Base-by-base conservation (phyloP, 1,284 basidiomycete species). In the Malassezia brasiliensis region DNA sequence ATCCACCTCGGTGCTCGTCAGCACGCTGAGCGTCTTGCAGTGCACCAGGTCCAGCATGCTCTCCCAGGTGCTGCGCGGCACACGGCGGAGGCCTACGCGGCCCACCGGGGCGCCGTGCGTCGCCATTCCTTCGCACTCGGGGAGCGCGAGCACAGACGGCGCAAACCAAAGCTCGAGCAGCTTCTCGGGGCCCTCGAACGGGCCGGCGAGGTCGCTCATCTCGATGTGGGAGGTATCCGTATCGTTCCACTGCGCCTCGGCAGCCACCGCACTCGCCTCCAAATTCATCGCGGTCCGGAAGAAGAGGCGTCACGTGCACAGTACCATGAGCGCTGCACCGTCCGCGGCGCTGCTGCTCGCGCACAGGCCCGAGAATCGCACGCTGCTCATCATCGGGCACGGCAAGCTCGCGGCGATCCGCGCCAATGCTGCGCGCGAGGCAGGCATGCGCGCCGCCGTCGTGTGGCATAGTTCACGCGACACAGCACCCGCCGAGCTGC, bases 101-200 rank as follows among this genome's bases (percentile, higher is more conserved):
- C 47, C 52, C 47, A 53, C 53, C 1, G 63, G 66, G 28, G 57
- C 56, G 37, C 59, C 61, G 19, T 60, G 48, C 61, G 58, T 60
- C 9, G 28, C 47, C 51, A 67, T 56, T 49, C 59, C 38, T 53
- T 45, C 61, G 38, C 63, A 55, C 32, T 58, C 56, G 77, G 76
- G 67, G 77, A 81, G 62, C 77, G 79, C 63, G 76, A 74, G 35
- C 75, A 55, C 49, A 31, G 46, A 44, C 78, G 6, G 86, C 5
- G 88, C 85, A 76, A 98, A 98, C 94, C 94, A 98, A 53, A 98
- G 84, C 78, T 98, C 94, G 52, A 98, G 83, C 39, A 96, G 83
- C 77, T 99, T 99, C 79, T 99, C 94, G 57, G 93, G 88, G 1
- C 77, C 76, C 63, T 74, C 72, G 51, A 77, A 77, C 11, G 72